A percentile compares a stretch with the other conserved stretches of the same genome.
Conservation (phyloP, 305 asterid species). For the Plantago coronopus region DNA sequence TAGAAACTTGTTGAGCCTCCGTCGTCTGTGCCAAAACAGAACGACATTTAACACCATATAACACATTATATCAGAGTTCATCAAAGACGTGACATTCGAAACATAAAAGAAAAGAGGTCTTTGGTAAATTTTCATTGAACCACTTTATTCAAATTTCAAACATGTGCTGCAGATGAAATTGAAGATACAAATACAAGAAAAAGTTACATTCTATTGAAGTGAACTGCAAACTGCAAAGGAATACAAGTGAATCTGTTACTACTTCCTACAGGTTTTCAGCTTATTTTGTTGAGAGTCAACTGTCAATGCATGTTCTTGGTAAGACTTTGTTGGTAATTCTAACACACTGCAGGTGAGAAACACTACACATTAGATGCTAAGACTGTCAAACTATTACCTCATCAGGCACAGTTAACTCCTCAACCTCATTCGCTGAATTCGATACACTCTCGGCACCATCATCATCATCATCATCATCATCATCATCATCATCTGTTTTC, state of each 20-base stretch:
- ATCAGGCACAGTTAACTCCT: constrained; percentile 26
- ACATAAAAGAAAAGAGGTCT: no score
- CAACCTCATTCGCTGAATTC: constrained; percentile 19
- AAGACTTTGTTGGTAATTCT: no score
- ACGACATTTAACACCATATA: no score
- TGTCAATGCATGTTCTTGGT: not conserved
- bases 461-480: no score
- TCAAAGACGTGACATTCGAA: no score
- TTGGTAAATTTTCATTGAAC: no score
- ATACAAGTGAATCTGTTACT: constrained; percentile 3
- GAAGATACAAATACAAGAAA: not conserved
- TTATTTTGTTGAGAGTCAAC: constrained; percentile 2
- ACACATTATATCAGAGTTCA: no score
- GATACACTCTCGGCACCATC: constrained; percentile 11
- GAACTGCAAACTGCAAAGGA: constrained; percentile 1
- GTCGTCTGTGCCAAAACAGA: no score
- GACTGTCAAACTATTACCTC: constrained; percentile 52
- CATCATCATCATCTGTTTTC: constrained; percentile 14
- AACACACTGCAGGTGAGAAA: not conserved
- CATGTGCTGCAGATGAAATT: not conserved
- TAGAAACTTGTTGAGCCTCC: no score
- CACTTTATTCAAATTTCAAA: constrained; percentile 1
- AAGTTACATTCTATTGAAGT: not conserved
- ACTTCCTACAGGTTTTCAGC: not conserved
- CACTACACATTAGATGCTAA: constrained; percentile 6